Conservation (phyloP, 2,329 filamentous ascomycete species). For the Phialophora verrucosa region DNA sequence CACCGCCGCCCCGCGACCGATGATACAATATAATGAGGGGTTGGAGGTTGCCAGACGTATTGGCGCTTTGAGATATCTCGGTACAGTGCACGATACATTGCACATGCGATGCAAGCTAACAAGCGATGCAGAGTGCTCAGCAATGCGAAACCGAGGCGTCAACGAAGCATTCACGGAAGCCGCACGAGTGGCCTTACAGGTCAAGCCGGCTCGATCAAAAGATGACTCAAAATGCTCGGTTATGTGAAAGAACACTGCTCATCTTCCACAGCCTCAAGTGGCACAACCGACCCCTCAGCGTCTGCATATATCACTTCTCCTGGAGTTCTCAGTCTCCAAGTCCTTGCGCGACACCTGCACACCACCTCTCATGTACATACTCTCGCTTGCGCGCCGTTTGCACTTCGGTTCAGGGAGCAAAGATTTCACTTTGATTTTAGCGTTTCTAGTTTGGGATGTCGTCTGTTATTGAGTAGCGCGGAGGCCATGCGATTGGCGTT, state of each 20-base stretch:
- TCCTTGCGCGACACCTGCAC: slow-evolving; percentile 1
- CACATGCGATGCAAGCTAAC: not conserved
- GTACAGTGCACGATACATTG: slow-evolving; percentile 50
- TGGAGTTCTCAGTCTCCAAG: slow-evolving; percentile 8
- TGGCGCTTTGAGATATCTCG: slow-evolving; percentile 88
- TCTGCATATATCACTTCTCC: not conserved
- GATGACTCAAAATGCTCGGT: slow-evolving; percentile 42
- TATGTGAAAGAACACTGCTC: slow-evolving; percentile 33
- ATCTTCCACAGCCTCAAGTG: not conserved
- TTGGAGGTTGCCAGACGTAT: slow-evolving; percentile 90
- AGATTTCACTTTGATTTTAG: slow-evolving; percentile 17
- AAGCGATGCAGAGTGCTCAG: slow-evolving; percentile 80
- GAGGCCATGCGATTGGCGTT: slow-evolving; percentile 28
- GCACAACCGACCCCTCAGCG: not conserved
- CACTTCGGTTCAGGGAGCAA: not conserved
- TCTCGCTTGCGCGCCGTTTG: slow-evolving; percentile 5
- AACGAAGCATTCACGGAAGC: slow-evolving; percentile 99
- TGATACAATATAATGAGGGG: slow-evolving; percentile 87
- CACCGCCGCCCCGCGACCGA: slow-evolving; percentile 46
- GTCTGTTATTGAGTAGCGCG: slow-evolving; percentile 16
- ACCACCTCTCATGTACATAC: slow-evolving; percentile 22
- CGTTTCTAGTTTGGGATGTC: slow-evolving; percentile 16
- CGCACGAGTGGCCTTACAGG: slow-evolving; percentile 80
- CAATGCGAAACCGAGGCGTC: slow-evolving; percentile 96
- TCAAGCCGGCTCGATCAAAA: slow-evolving; percentile 49